Conservation (phyloP, 352 stramenopile genomes). For the Phytophthora idaei region DNA sequence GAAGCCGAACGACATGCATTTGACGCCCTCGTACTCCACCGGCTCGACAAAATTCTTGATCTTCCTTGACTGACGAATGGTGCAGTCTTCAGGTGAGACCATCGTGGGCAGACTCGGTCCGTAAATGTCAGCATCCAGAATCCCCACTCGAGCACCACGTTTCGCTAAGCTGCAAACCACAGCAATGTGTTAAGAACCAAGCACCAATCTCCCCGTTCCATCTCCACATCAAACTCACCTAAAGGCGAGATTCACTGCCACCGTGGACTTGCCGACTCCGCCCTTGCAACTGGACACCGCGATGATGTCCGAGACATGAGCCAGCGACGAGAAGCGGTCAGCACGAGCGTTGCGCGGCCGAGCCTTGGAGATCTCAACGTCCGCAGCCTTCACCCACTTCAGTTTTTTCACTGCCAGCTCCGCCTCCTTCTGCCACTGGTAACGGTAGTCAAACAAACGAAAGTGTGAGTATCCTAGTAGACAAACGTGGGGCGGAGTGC, state of each 20-base stretch:
- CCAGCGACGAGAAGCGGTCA: constrained; percentile 75
- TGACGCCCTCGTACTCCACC: constrained; percentile 87
- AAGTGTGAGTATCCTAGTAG: background rate
- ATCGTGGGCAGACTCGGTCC: constrained; percentile 98
- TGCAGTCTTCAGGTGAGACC: constrained; percentile 77
- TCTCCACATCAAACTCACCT: constrained; percentile 35
- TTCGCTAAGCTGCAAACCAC: constrained; percentile 72
- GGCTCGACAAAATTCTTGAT: constrained; percentile 83
- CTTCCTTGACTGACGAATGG: constrained; percentile 69
- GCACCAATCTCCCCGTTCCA: background rate
- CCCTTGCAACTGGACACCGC: constrained; percentile 95
- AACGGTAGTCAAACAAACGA: background rate
- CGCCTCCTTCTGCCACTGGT: constrained; percentile 74
- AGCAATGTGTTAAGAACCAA: background rate
- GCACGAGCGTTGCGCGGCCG: constrained; percentile 72
- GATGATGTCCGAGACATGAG: constrained; percentile 88
- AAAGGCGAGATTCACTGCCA: constrained; percentile 98
- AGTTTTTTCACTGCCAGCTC: constrained; percentile 54
- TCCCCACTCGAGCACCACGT: constrained; percentile 93
- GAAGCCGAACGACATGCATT: constrained; percentile 94
- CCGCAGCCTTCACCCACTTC: constrained; percentile 74
- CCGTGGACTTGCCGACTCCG: constrained; percentile 98
- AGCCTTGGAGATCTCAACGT: constrained; percentile 69
- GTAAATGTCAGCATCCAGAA: constrained; percentile 99
- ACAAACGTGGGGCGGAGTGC: background rate